phyloP scores from a whole-genome alignment of 805 yeast species.

The Saccharomycopsis synnaedendra region DNA sequence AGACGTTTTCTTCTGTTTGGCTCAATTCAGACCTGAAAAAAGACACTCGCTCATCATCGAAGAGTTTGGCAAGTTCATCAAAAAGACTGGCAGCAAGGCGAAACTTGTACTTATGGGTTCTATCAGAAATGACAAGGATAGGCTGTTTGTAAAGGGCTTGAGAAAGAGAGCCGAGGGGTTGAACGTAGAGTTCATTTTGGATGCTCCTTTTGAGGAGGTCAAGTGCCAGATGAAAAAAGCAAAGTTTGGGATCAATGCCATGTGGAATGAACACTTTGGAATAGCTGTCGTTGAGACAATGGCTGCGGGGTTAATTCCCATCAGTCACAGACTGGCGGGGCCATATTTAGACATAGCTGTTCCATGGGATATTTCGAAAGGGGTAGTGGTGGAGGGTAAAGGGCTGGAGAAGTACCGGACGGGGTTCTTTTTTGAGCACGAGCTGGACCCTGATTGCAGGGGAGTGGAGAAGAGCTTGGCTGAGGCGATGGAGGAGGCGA shows the following conservation, averaged over 20 bases:
- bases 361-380: slow-evolving; percentile 29
- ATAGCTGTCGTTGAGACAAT: slow-evolving; percentile 92
- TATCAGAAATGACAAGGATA: slow-evolving; percentile 61
- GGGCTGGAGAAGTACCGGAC: slow-evolving; percentile 27
- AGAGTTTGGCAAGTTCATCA: slow-evolving; percentile 49
- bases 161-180: slow-evolving; percentile 31
- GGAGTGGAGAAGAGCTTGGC: slow-evolving; percentile 31
- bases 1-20: slow-evolving; percentile 47
- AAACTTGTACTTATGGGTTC: slow-evolving; percentile 70
- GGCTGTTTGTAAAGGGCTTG: slow-evolving; percentile 41
- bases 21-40: slow-evolving; percentile 94
- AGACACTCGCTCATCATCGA: slow-evolving; percentile 63
- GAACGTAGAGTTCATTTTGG: slow-evolving; percentile 47
- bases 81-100: slow-evolving; percentile 25
- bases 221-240: slow-evolving; percentile 40
- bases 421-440: slow-evolving; percentile 72
- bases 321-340: slow-evolving; percentile 93
- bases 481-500: slow-evolving; percentile 35
- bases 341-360: slow-evolving; percentile 81
- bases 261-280: slow-evolving; percentile 99
- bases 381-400: slow-evolving; percentile 23
- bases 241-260: slow-evolving; percentile 78
- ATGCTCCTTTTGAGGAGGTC: slow-evolving; percentile 61
- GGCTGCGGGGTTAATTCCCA: slow-evolving; percentile 76
- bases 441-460: slow-evolving; percentile 59